These are phyloP conservation scores for Paulownia fortunei DNA, from an alignment of 257 asterid species.

Conservation along the genomic window DNA sequence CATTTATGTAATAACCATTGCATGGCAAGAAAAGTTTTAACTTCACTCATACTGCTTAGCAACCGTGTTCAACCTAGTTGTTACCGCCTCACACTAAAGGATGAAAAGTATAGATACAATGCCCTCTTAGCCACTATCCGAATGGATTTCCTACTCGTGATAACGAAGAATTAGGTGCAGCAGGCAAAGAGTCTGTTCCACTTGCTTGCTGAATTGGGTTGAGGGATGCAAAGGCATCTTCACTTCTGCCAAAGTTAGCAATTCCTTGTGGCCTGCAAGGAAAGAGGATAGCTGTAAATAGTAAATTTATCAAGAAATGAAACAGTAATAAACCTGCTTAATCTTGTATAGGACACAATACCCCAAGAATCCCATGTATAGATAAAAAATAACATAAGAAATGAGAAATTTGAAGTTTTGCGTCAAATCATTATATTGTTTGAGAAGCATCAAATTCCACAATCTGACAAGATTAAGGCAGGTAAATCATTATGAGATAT, in stretches of 20 bases:
- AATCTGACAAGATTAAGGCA: conserved; percentile 21
- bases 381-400: neutral
- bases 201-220: conserved; percentile 58
- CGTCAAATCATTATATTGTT: neutral
- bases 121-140: conserved; percentile 42
- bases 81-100: neutral
- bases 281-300: neutral
- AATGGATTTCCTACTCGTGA: conserved; percentile 77
- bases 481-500: conserved; percentile 28
- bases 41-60: neutral
- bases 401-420: neutral
- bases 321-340: too few relatives aligned
- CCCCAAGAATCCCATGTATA: neutral
- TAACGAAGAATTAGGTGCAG: conserved; percentile 40
- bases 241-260: conserved; percentile 40
- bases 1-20: neutral
- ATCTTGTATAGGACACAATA: neutral
- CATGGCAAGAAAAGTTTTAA: neutral
- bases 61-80: neutral
- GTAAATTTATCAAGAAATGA: conserved; percentile 17
- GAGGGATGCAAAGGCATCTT: conserved; percentile 60
- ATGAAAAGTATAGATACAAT: neutral
- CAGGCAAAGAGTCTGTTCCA: conserved; percentile 34
- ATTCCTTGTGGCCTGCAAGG: conserved; percentile 60
- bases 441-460: neutral